Evolutionary conservation across 345 rosid species (phyloP).

Genomic region (Pelargonium nanum): DNA sequence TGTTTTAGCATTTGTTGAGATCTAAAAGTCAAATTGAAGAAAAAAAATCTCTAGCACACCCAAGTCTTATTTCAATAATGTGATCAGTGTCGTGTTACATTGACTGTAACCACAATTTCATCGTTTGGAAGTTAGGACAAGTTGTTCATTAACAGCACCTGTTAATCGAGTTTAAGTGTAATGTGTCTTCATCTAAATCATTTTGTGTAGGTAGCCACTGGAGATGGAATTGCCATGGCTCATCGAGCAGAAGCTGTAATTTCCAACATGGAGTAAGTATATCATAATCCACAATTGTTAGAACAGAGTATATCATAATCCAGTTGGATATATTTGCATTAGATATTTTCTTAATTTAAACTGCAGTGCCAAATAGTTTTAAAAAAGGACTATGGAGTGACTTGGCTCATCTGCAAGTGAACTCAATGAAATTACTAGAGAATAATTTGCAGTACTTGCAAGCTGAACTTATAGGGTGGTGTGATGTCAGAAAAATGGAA

Average conservation of each 20-base stretch:
- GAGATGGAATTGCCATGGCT: conserved; percentile 98
- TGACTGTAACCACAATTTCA: too few species aligned
- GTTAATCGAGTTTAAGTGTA: background rate
- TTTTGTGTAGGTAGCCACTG: conserved; percentile 74
- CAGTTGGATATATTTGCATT: background rate
- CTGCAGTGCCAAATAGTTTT: background rate
- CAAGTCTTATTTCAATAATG: too few species aligned
- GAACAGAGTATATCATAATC: conserved; percentile 8
- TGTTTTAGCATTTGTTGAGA: background rate
- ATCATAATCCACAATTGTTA: background rate
- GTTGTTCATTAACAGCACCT: background rate
- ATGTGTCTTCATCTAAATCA: background rate
- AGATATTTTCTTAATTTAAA: background rate
- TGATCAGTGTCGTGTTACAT: too few species aligned
- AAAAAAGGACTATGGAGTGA: background rate
- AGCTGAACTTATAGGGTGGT: background rate
- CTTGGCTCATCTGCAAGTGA: too few species aligned
- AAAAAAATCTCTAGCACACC: background rate
- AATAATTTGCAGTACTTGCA: background rate
- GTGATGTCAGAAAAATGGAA: background rate
- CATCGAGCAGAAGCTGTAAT: conserved; percentile 92
- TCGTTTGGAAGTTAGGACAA: too few species aligned
- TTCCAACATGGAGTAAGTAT: conserved; percentile 93
- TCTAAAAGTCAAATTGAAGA: background rate
- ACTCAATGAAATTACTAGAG: background rate